A percentile compares a stretch with the other conserved stretches of the same genome.
These are phyloP conservation scores for Limonomyces culmigenus DNA, from an alignment of 1,284 basidiomycete species.

Conservation along the genomic window DNA sequence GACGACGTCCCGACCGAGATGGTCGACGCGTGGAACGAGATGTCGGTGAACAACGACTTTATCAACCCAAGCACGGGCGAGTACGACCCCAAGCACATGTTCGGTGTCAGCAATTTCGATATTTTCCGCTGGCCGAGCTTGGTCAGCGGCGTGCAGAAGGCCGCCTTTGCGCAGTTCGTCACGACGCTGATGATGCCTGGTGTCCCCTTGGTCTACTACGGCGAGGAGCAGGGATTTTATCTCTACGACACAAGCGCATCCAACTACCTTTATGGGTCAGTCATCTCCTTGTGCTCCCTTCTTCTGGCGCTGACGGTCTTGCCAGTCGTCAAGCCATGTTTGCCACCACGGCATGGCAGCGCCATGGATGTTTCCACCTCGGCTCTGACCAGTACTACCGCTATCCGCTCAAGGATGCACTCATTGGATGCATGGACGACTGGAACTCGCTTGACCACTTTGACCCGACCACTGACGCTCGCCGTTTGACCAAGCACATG, in stretches of 20 bases:
- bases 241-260: constrained; percentile 67
- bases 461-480: constrained; percentile 67
- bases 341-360: constrained; percentile 71
- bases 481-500: constrained; percentile 61
- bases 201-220: constrained; percentile 66
- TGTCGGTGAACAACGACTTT: constrained; percentile 79
- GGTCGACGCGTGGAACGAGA: constrained; percentile 75
- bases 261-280: constrained; percentile 78
- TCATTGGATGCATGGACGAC: constrained; percentile 71
- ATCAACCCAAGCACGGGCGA: constrained; percentile 34
- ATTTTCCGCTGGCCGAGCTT: constrained; percentile 83
- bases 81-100: constrained; percentile 78
- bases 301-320: constrained; percentile 5
- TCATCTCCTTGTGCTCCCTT: no score
- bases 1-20: constrained; percentile 74
- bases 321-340: constrained; percentile 84
- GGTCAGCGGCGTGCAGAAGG: constrained; percentile 64
- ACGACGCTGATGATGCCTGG: constrained; percentile 74
- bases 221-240: constrained; percentile 82
- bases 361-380: constrained; percentile 79
- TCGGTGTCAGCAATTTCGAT: constrained; percentile 82
- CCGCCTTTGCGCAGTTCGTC: constrained; percentile 63
- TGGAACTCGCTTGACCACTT: constrained; percentile 89
- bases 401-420: constrained; percentile 63
- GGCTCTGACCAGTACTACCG: constrained; percentile 86